Evolutionary conservation across 345 rosid genomes (phyloP).

Genomic region (Gossypium australe): DNA sequence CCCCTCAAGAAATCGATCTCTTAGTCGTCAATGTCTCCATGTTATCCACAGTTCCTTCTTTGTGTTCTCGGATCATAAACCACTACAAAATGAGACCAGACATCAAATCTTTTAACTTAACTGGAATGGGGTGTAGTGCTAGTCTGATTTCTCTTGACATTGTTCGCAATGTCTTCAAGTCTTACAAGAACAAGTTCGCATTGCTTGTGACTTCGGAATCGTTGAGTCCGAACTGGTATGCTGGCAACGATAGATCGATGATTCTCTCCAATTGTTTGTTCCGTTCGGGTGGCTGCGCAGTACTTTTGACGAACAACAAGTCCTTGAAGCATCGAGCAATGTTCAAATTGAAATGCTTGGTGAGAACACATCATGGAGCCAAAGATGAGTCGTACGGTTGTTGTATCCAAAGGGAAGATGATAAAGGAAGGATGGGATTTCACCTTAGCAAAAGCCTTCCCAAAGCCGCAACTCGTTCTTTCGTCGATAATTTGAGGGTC

Average conservation of each 20-base stretch:
- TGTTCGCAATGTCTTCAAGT: constrained; percentile 55
- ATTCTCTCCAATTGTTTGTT: constrained; percentile 78
- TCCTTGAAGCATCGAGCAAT: constrained; percentile 41
- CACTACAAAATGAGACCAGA: constrained; percentile 71
- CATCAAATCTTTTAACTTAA: constrained; percentile 55
- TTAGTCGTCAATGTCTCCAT: constrained; percentile 79
- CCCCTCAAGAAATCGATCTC: constrained; percentile 61
- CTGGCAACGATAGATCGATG: constrained; percentile 80
- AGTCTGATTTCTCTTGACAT: constrained; percentile 67
- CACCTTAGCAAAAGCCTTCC: constrained; percentile 68
- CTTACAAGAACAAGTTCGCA: constrained; percentile 44
- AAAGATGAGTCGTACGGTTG: constrained; percentile 65
- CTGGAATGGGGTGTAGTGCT: constrained; percentile 96
- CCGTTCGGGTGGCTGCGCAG: constrained; percentile 73
- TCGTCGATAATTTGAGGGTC: constrained; percentile 63
- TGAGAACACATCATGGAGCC: constrained; percentile 80
- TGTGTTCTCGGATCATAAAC: constrained; percentile 57
- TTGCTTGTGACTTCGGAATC: constrained; percentile 70
- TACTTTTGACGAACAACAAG: constrained; percentile 65
- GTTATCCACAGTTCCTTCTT: constrained; percentile 62
- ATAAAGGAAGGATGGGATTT: constrained; percentile 55
- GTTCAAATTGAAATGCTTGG: constrained; percentile 67
- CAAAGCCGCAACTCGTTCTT: constrained; percentile 63
- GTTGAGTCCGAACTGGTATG: constrained; percentile 71
- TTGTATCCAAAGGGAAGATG: constrained; percentile 71